Base-by-base conservation (phyloP, 768 basidiomycete species). In the Suillus hirtellus region DNA sequence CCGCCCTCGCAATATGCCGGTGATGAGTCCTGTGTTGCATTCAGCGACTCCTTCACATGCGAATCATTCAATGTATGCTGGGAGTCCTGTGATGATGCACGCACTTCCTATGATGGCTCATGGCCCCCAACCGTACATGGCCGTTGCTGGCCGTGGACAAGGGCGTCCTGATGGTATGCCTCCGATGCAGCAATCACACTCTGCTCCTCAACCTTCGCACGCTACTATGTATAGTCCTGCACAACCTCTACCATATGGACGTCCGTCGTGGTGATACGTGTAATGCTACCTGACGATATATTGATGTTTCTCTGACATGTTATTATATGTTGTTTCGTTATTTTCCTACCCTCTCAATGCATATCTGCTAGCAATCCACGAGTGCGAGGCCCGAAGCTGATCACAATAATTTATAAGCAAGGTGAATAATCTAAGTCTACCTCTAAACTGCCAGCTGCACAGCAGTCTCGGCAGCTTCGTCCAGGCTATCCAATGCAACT, bases 401-500 rank as follows among this genome's bases (percentile, higher is more conserved):
- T 40, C 38, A 42, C 55, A 58, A 40, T 58, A 58, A 58, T 17
- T 58, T 58, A 58, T 58, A 42, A 38, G 21, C 15, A 56, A 58
- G 55, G 50, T 52, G 27, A 52, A 15, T 19, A 52, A 52, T 52
- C 54, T 56, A 56, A 58, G n/a, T 47, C 55, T 63, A 67, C 21
- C 34, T 65, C 65, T 71, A 73, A 64, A 63, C 67, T 52, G 90
- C 89, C 55, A 93, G 75, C 75, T 89, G 77, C 54, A 90, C 92
- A 52, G 93, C 93, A 65, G 86, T 84, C 72, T 88, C 82, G 19
- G 93, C 94, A 64, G 96, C 96, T 66, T 95, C 92, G 70, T 99
- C 97, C 34, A 99, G 84, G 69, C 89, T 86, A 69, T 99, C 96
- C 75, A 92, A 96, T 42, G 97, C 86, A 74, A 89, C 87, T 72